Percentiles rank a stretch among this genome's conserved stretches.
phyloP scores from a whole-genome alignment of 2,329 filamentous ascomycete genomes.

The Shiraia sp. region DNA sequence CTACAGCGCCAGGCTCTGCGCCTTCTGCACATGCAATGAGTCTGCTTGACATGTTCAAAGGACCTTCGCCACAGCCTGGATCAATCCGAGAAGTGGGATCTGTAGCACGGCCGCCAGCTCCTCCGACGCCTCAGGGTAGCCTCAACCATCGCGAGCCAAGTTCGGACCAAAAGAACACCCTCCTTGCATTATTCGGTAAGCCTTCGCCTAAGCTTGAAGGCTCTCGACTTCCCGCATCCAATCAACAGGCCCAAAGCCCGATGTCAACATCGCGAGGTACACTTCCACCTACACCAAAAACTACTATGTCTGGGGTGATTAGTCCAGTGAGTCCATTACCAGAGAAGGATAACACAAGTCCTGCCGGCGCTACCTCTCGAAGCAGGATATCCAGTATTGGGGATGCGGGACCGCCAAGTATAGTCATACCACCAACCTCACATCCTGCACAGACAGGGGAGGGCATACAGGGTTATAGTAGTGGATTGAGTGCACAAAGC shows the following conservation, averaged over 20 bases:
- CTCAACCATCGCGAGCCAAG: slow-evolving; percentile 33
- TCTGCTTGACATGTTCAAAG: slow-evolving; percentile 26
- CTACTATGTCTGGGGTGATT: slow-evolving; percentile 38
- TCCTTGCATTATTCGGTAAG: slow-evolving; percentile 45
- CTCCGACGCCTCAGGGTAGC: slow-evolving; percentile 11
- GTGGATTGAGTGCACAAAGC: slow-evolving; percentile 6
- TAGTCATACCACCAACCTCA: slow-evolving; percentile 23
- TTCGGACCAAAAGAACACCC: slow-evolving; percentile 37
- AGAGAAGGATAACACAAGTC: slow-evolving; percentile 32
- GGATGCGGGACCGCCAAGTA: slow-evolving; percentile 22
- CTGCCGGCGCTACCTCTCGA: slow-evolving; percentile 30
- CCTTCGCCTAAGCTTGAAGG: slow-evolving; percentile 16
- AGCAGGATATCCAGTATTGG: slow-evolving; percentile 43
- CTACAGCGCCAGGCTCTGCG: slow-evolving; percentile 16
- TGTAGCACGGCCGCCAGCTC: slow-evolving; percentile 14
- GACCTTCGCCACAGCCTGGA: slow-evolving; percentile 12
- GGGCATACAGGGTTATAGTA: slow-evolving; percentile 6
- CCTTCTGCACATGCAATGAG: slow-evolving; percentile 23
- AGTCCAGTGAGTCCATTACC: slow-evolving; percentile 45
- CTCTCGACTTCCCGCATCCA: slow-evolving; percentile 13
- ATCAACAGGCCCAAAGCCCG: slow-evolving; percentile 22
- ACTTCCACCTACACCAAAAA: slow-evolving; percentile 36
- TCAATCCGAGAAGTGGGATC: background rate
- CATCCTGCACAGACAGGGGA: slow-evolving; percentile 9
- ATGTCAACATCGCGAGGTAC: slow-evolving; percentile 20